These are phyloP conservation scores for Rhizopus microsporus DNA, from an alignment of 371 early-diverging fungal genomes.

Conservation along the genomic window DNA sequence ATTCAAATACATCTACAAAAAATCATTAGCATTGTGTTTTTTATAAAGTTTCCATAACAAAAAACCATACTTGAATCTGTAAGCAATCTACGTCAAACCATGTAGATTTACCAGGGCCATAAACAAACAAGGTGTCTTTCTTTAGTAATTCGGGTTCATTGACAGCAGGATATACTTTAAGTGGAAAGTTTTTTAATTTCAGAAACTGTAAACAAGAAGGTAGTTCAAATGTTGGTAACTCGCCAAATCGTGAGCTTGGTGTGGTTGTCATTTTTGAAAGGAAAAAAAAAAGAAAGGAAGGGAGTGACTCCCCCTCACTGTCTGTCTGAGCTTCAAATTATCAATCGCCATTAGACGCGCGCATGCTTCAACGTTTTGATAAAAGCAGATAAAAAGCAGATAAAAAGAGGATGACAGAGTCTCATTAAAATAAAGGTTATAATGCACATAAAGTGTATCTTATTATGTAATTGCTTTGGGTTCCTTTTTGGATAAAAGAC, in stretches of 20 bases:
- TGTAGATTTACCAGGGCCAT: constrained; percentile 47
- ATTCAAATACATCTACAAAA: constrained; percentile 43
- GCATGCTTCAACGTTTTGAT: no score
- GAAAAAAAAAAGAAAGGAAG: not conserved
- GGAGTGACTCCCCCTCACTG: not conserved
- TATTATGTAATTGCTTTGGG: no score
- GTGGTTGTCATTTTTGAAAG: constrained; percentile 15
- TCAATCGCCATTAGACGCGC: no score
- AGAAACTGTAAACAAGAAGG: constrained; percentile 46
- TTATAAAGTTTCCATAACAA: not conserved
- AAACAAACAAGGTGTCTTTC: constrained; percentile 45
- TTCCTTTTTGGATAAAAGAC: no score
- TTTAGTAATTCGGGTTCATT: constrained; percentile 31
- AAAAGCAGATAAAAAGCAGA: no score
- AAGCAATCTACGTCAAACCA: constrained; percentile 54
- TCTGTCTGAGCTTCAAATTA: no score
- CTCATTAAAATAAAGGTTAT: no score
- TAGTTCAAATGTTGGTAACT: constrained; percentile 40
- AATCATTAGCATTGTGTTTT: not conserved
- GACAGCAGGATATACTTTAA: constrained; percentile 45
- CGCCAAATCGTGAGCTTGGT: constrained; percentile 30
- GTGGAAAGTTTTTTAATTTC: constrained; percentile 48
- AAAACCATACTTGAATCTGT: constrained; percentile 38
- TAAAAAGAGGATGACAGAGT: no score
- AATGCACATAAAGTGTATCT: no score